Conservation (phyloP, 2,329 filamentous ascomycete genomes). For the Aspergillus costaricaensis region DNA sequence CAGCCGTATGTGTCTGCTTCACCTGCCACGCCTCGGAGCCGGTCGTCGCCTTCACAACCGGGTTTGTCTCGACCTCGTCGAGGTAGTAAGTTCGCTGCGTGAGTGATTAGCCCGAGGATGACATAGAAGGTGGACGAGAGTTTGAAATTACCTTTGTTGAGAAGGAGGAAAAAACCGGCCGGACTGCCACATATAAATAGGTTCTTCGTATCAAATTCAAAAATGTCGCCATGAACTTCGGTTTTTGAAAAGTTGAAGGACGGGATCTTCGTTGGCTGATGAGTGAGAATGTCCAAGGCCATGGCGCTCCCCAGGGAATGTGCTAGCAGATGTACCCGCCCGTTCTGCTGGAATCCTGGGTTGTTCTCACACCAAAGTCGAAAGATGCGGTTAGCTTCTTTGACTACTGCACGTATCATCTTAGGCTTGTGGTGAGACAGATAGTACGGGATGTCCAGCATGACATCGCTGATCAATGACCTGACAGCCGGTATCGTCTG, state of each 20-base stretch:
- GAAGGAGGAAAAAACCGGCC: constrained; percentile 85
- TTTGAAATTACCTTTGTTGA: constrained; percentile 61
- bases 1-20: constrained; percentile 81
- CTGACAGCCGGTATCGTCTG: constrained; percentile 88
- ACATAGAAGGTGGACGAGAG: constrained; percentile 21
- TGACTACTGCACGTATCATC: constrained; percentile 86
- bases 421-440: constrained; percentile 93
- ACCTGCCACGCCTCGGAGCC: constrained; percentile 67
- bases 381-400: constrained; percentile 94
- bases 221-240: constrained; percentile 57
- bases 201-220: constrained; percentile 90
- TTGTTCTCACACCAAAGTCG: constrained; percentile 94
- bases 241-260: constrained; percentile 42
- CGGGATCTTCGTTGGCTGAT: constrained; percentile 75
- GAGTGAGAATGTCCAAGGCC: constrained; percentile 86
- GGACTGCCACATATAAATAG: constrained; percentile 90
- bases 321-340: constrained; percentile 86
- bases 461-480: constrained; percentile 92
- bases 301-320: constrained; percentile 95
- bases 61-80: constrained; percentile 75
- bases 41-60: constrained; percentile 67
- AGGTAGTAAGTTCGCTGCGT: constrained; percentile 65
- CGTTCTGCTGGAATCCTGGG: constrained; percentile 75
- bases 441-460: constrained; percentile 98
- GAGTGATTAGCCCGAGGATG: constrained; percentile 32